A percentile compares a stretch with the other conserved stretches of the same genome.
Conservation (phyloP, 306 rosid species). For the Quercus engelmannii region DNA sequence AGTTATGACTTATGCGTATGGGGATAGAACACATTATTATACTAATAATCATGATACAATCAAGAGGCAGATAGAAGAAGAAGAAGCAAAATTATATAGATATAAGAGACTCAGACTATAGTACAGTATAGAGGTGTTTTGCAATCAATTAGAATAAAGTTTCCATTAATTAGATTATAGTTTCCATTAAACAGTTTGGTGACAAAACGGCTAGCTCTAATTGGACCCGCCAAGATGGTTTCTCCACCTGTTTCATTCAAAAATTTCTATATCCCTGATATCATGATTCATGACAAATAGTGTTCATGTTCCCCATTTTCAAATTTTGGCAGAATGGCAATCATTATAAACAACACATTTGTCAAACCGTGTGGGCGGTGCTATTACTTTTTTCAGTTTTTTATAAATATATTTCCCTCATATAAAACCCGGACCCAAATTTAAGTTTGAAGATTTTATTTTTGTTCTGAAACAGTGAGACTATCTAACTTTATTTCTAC, state of each 20-base stretch:
- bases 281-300: not conserved
- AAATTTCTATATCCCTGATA: not conserved
- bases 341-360: too few species aligned
- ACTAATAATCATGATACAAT: too few species aligned
- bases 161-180: not conserved
- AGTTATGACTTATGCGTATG: too few species aligned
- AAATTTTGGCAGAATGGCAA: too few species aligned
- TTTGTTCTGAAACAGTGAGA: not conserved
- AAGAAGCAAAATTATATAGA: too few species aligned
- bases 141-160: not conserved
- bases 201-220: constrained; percentile 10
- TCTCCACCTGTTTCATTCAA: not conserved
- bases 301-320: constrained; percentile 9
- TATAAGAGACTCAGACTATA: too few species aligned
- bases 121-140: not conserved
- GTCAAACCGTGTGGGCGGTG: not conserved
- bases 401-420: not conserved
- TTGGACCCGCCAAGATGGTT: constrained; percentile 3
- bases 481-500: not conserved
- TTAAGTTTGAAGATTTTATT: not conserved
- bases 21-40: too few species aligned
- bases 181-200: constrained; percentile 15
- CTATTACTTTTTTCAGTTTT: not conserved
- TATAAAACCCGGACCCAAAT: not conserved
- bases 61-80: too few species aligned